These are phyloP conservation scores for Penicillium decumbens DNA, from an alignment of 2,329 filamentous ascomycete genomes.

Conservation along the genomic window DNA sequence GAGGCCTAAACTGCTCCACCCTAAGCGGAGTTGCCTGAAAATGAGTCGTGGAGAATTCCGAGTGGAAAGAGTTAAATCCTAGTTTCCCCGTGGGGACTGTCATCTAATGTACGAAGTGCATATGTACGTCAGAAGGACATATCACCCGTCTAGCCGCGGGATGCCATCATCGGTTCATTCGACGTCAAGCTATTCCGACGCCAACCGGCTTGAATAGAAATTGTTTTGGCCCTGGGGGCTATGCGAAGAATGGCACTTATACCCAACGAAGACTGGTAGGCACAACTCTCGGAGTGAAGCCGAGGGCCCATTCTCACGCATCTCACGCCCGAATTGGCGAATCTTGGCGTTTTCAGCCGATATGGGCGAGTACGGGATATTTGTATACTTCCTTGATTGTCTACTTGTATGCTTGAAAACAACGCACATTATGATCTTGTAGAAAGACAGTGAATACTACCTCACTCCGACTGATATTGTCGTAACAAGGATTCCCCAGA, in stretches of 20 bases:
- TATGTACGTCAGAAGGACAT: constrained; percentile 1
- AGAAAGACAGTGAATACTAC: not conserved
- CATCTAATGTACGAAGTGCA: not conserved
- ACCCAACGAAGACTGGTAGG: not conserved
- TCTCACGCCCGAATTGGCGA: not conserved
- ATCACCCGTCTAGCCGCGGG: constrained; percentile 6
- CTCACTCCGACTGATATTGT: not conserved
- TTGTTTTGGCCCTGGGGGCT: not conserved
- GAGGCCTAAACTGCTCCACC: not conserved
- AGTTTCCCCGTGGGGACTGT: not conserved
- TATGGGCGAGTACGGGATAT: too few relatives aligned
- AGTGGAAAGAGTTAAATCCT: not conserved
- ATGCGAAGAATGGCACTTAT: not conserved
- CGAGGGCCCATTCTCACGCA: not conserved
- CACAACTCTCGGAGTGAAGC: constrained; percentile 4
- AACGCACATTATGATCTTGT: not conserved
- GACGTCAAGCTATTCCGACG: not conserved
- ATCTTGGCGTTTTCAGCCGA: not conserved
- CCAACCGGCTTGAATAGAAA: constrained; percentile 5
- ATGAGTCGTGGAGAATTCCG: not conserved
- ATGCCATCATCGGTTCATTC: constrained; percentile 4
- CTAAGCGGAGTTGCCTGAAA: not conserved
- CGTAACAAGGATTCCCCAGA: not conserved
- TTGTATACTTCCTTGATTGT: not conserved
- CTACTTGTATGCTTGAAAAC: not conserved